Conservation (phyloP, 1,139 yeast genomes). For the Zygosaccharomyces sapae region DNA sequence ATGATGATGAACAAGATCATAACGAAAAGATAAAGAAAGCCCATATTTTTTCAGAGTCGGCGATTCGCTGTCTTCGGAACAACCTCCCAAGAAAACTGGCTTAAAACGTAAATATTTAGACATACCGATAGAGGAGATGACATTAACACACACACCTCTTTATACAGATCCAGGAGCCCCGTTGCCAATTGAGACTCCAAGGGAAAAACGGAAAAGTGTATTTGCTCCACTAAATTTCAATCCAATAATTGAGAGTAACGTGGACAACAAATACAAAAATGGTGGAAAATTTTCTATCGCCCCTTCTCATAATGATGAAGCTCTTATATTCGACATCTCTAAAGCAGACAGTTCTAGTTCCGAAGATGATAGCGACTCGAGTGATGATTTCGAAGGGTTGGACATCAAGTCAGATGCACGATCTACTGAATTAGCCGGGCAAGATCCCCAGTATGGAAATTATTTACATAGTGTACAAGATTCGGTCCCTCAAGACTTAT, state of each 20-base stretch:
- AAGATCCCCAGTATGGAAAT: constrained; percentile 18
- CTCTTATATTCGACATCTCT: constrained; percentile 32
- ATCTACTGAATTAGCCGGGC: constrained; percentile 17
- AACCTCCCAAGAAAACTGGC: constrained; percentile 8
- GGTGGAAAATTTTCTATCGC: constrained; percentile 73
- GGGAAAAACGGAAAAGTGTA: constrained; percentile 47
- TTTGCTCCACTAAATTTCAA: constrained; percentile 80
- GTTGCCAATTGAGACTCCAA: constrained; percentile 62
- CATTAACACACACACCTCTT: constrained; percentile 46
- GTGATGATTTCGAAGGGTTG: constrained; percentile 32
- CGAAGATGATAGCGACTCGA: constrained; percentile 35
- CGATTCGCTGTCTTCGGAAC: constrained; percentile 2
- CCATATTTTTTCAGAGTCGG: constrained; percentile 9
- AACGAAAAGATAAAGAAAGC: constrained; percentile 9
- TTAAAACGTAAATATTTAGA: constrained; percentile 40
- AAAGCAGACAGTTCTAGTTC: constrained; percentile 34
- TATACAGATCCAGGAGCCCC: constrained; percentile 84
- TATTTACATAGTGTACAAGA: constrained; percentile 18
- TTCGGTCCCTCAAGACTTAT: constrained; percentile 18
- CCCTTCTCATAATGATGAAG: constrained; percentile 31
- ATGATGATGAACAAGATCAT: constrained; percentile 28
- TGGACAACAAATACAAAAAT: constrained; percentile 76
- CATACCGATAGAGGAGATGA: constrained; percentile 58
- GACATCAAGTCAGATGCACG: constrained; percentile 23
- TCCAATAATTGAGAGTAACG: constrained; percentile 67